Percentiles rank a stretch among this genome's conserved stretches.
Conservation (phyloP, 148 eudicot genomes). For the Selenicereus undatus region DNA sequence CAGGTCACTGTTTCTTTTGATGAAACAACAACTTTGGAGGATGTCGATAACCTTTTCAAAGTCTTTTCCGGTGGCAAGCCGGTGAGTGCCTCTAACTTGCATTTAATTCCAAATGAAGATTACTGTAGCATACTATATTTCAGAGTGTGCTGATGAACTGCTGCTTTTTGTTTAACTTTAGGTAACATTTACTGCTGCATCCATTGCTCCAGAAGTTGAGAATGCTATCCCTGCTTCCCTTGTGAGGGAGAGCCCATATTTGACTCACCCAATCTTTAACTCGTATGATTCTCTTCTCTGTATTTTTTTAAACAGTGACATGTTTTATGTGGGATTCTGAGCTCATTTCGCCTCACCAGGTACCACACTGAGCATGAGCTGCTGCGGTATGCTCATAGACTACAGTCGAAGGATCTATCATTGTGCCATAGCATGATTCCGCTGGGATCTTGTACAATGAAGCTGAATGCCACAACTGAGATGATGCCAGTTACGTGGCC, state of each 20-base stretch:
- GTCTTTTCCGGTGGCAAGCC: constrained; percentile 78
- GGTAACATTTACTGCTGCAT: constrained; percentile 85
- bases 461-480: constrained; percentile 94
- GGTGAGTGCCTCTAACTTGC: constrained; percentile 41
- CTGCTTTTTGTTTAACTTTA: constrained; percentile 23
- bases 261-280: constrained; percentile 85
- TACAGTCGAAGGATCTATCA: constrained; percentile 90
- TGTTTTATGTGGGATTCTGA: constrained; percentile 21
- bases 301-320: constrained; percentile 1
- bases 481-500: constrained; percentile 99
- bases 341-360: constrained; percentile 36
- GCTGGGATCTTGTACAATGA: constrained; percentile 97
- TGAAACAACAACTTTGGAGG: constrained; percentile 85
- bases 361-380: constrained; percentile 98
- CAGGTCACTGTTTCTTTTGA: constrained; percentile 88
- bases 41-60: constrained; percentile 80
- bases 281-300: constrained; percentile 48
- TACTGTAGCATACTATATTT: constrained; percentile 2
- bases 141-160: constrained; percentile 6
- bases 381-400: constrained; percentile 68
- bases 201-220: constrained; percentile 76
- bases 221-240: constrained; percentile 72
- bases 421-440: constrained; percentile 99
- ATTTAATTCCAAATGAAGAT: neutral
- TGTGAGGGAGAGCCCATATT: constrained; percentile 69